A percentile compares a stretch with the other conserved stretches of the same genome.
These are phyloP conservation scores for Jaenimonas drosophilae DNA, from an alignment of 208 protist genomes.

Conservation along the genomic window DNA sequence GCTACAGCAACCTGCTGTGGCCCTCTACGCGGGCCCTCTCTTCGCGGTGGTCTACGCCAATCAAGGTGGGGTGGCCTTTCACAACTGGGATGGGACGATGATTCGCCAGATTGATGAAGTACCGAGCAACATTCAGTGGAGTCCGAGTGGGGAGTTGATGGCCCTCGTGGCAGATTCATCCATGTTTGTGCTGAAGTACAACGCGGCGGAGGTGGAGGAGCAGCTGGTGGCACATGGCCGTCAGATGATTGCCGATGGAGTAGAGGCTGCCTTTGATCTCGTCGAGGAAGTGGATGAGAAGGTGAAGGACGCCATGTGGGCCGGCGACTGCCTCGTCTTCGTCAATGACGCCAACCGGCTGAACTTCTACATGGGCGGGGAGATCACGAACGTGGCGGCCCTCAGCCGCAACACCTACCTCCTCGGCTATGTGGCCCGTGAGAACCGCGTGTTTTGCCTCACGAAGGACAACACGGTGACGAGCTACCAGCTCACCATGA, in stretches of 20 bases:
- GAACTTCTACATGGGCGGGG: slow-evolving; percentile 96
- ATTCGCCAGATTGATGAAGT: slow-evolving; percentile 94
- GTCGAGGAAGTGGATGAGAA: slow-evolving; percentile 90
- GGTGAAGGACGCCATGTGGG: slow-evolving; percentile 90
- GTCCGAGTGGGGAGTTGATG: slow-evolving; percentile 80
- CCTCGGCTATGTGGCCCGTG: slow-evolving; percentile 93
- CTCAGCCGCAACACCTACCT: slow-evolving; percentile 87
- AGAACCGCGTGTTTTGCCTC: slow-evolving; percentile 94
- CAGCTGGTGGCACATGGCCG: too few relatives aligned
- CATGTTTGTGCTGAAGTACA: slow-evolving; percentile 95
- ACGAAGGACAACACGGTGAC: slow-evolving; percentile 92
- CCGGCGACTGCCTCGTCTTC: slow-evolving; percentile 97
- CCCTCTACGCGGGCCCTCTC: slow-evolving; percentile 85
- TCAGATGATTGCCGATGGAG: slow-evolving; percentile 83
- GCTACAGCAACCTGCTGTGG: slow-evolving; percentile 37
- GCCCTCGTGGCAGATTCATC: slow-evolving; percentile 79
- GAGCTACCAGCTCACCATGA: slow-evolving; percentile 86
- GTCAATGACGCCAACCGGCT: slow-evolving; percentile 89
- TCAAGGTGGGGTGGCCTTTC: slow-evolving; percentile 91
- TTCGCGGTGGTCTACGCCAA: slow-evolving; percentile 87
- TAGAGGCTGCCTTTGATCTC: slow-evolving; percentile 95
- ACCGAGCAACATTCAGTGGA: slow-evolving; percentile 90
- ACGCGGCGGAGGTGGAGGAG: slow-evolving; percentile 67
- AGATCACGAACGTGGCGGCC: slow-evolving; percentile 89
- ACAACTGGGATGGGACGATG: slow-evolving; percentile 94